Evolutionary conservation across 176 grass and related monocot genomes (phyloP).

Genomic region (Rhynchospora pubera): DNA sequence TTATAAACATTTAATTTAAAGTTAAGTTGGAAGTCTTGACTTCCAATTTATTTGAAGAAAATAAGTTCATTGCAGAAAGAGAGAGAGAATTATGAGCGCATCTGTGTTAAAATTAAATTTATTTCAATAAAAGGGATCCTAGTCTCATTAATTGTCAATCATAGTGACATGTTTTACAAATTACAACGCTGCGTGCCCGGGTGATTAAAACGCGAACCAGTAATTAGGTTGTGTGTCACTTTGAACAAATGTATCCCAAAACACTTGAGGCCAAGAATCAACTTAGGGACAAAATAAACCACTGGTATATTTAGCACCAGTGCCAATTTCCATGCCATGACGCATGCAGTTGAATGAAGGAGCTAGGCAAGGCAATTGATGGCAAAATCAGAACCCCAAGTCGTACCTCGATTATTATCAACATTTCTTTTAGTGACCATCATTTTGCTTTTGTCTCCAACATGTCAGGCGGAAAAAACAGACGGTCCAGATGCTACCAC

Average conservation of each 20-base stretch:
- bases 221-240: slow-evolving; percentile 19
- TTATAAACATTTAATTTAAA: no score
- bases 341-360: neutral
- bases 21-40: no score
- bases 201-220: neutral
- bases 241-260: slow-evolving; percentile 11
- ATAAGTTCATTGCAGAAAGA: no score
- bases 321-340: neutral
- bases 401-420: neutral
- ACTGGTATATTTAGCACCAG: neutral
- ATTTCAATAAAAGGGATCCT: no score
- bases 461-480: neutral
- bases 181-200: neutral
- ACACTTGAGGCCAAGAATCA: neutral
- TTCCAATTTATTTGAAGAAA: no score
- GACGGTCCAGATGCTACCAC: neutral
- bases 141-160: no score
- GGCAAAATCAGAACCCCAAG: neutral
- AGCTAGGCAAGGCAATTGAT: neutral
- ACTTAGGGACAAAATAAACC: neutral
- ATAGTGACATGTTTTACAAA: neutral
- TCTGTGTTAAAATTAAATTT: no score
- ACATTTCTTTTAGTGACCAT: slow-evolving; percentile 12
- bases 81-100: no score
- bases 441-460: neutral